Conservation (phyloP, 495 filamentous ascomycete species). For the Neurospora sp. region DNA sequence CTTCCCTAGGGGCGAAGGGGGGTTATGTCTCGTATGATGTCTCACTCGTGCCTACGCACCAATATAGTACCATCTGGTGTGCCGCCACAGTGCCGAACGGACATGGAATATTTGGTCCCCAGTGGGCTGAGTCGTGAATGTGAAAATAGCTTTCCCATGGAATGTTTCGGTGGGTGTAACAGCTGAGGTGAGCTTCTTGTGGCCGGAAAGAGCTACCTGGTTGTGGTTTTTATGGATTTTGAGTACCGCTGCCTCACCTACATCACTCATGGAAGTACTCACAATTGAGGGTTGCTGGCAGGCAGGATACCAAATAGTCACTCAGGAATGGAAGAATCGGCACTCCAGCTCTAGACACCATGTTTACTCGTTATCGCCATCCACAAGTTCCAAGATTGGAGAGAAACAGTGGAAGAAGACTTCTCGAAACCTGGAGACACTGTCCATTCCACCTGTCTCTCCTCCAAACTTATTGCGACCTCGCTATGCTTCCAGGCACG, state of each 20-base stretch:
- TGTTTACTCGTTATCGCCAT: neutral
- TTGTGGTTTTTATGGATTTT: neutral
- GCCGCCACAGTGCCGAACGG: neutral
- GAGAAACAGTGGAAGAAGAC: neutral
- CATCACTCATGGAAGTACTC: neutral
- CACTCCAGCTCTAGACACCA: neutral
- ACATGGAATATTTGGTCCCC: neutral
- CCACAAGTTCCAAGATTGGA: neutral
- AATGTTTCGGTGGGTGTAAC: neutral
- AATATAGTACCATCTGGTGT: neutral
- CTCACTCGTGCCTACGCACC: neutral
- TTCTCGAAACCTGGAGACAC: neutral
- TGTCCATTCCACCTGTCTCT: neutral
- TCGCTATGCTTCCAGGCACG: no score
- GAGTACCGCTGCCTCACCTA: neutral
- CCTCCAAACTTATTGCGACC: no score
- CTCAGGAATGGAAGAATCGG: neutral
- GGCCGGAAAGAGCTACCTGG: neutral
- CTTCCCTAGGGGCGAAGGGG: no score
- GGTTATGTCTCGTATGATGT: neutral
- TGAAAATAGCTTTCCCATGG: neutral
- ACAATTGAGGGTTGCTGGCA: neutral
- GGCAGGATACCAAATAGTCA: neutral
- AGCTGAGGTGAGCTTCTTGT: neutral
- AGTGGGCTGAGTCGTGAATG: neutral